Evolutionary conservation across 176 grass and related monocot genomes (phyloP), one percentile per base, ranked within the genome.

Genomic region (Musa schizocarpa): DNA sequence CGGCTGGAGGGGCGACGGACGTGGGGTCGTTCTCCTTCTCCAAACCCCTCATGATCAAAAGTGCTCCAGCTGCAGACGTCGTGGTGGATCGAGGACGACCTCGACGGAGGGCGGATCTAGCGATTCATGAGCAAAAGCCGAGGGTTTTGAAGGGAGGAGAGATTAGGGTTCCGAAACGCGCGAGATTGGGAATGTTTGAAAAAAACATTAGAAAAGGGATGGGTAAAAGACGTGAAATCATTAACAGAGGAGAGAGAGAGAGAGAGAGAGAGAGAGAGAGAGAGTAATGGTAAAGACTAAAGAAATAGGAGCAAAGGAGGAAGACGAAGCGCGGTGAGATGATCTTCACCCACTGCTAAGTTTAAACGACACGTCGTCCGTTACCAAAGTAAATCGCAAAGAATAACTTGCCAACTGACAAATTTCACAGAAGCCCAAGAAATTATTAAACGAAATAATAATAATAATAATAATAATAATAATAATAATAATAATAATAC

Each of bases 101-200:
- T 65, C 69, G 69, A n/a, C 14, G 48, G 58, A 1, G 20, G 24
- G 56, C 55, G 49, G 58, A 65, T 73, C 78, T 48, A 52, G 23
- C 43, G 57, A 64, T n/a, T 8, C 20, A 73, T 19, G 9, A 43
- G 13, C 3, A 19, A 20, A 61, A 52, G 1, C 20, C 3, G 9
- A 43, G 6, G 13, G 55, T 73, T 54, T 48, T 29, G 53, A 61
- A 69, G 53, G 48, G 23, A 64, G 5, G 49, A 52, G 13, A 22
- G 10, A 50, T 14, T 59, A 71, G 77, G 66, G 53, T 71, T 59
- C 48, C 23, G 9, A 34, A 43, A 66, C 65, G 63, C 53, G 65
- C 52, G 77, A 79, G 54, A 50, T 71, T 53, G 66, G 53, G 57
- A 27, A 16, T 13, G 66, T 70, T 71, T 70, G 25, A 71, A 79